Evolutionary conservation across 2,329 filamentous ascomycete species (phyloP), one percentile per base, ranked within the genome.

Genomic region (Onygenales sp.): DNA sequence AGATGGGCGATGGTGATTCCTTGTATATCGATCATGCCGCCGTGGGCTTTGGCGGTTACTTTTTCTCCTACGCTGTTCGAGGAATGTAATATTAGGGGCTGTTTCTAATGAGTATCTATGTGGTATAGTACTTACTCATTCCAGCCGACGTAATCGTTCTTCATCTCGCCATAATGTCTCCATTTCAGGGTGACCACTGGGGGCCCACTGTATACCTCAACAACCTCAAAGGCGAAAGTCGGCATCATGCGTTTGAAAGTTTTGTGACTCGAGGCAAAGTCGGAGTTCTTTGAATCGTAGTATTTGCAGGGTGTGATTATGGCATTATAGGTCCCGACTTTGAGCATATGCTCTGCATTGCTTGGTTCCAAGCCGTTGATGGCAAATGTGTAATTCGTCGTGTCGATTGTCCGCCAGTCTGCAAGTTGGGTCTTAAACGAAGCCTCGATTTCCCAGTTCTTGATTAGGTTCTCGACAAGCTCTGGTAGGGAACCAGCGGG

Each of bases 181-280:
- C 83, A 86, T 59, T 79, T 75, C 65, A 86, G 85, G 2, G 75
- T 73, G 38, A 85, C 82, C 10, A 72, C 72, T 2, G 83, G 83
- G 27, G 82, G 82, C 0, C 81, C 83, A 56, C 78, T 80, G 63
- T 84, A 86, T 2, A 86, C 82, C 64, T 86, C 83, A 13, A 84
- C 64, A 1, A 86, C 82, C 68, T 86, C 84, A 82, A 83, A 87
- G 0, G 83, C 83, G 66, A 87, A 86, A 0, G 77, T 82, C 0
- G 83, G 83, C 83, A 87, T 86, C 82, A 86, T 86, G 51, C 81
- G 73, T 71, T 86, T 86, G 67, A 87, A 86, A 0, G 81, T 81
- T 73, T 86, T 85, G 72, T 87, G 83, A 62, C 80, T 84, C 3
- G 73, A 75, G 1, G 77, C 75, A 60, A 86, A 86, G 65, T 83